Evolutionary conservation across 225 moss, liverwort and hornwort genomes (phyloP), one percentile per base, ranked within the genome.

Genomic region (Physcomitrellopsis africana): DNA sequence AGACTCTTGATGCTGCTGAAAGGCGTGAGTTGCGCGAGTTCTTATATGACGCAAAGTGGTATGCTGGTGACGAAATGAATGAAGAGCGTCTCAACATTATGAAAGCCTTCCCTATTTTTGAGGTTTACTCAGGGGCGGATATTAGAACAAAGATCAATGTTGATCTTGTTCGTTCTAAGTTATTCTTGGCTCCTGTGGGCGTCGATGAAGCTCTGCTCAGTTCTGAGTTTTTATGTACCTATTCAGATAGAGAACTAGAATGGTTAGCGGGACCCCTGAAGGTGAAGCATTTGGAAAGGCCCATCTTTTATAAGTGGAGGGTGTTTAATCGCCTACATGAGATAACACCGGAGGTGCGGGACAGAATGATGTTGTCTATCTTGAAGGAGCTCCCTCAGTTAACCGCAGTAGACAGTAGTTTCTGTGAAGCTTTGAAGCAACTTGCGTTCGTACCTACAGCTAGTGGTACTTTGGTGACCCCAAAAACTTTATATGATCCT

Each of bases 291-390:
- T 87, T 94, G 41, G 86, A 85, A 43, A 86, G 92, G 60, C 77
- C 94, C 43, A 83, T 86, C 37, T 94, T 94, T 81, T 94, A 88
- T 64, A 94, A 94, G 77, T 90, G 90, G 90, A 80, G 92, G 77
- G 94, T 94, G 47, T 68, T 94, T 56, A 92, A 89, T 63, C 94
- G 92, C 73, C 85, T 94, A 41, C 83, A 81, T 80, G 92, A 92
- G 81, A 82, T 94, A 70, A 58, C 84, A 20, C 73, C 87, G 49
- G 82, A 88, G 45, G 72, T 94, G 66, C 90, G 94, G 29, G 72
- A 92, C 43, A 86, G 77, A 47, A 90, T 94, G 92, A 89, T 94
- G 88, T 72, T 90, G 76, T 71, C 80, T 73, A 84, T 94, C 52
- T 76, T 94, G 71, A 83, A 77, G 62, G 94, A 94, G 81, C 90